Evolutionary conservation across 441 rosid genomes (phyloP), one percentile per base, ranked within the genome.

Genomic region (Gossypium davidsonii): DNA sequence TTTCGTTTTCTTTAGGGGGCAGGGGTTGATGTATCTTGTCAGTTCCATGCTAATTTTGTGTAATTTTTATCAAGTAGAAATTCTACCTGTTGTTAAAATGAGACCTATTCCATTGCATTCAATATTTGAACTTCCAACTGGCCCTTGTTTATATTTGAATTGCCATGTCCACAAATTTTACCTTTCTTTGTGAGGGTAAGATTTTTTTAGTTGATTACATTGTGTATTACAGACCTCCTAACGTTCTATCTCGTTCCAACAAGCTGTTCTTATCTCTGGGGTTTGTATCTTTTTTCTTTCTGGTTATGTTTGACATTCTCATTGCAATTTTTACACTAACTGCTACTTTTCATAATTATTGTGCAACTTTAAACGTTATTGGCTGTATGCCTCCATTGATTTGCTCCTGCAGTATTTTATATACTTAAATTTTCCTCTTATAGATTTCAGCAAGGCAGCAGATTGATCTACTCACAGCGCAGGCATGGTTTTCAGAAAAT

Each of bases 401-500:
- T 67, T 49, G 44, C n/a, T 14, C 58, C 12, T 25, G 58, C 8
- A 26, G 59, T 51, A 28, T 48, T 25, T 23, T 17, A 26, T 18
- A 26, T 37, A 51, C 31, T 23, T 56, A 25, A 23, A 42, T 12
- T 28, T 56, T 72, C 70, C 34, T 78, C 12, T 12, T 6, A 65
- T 81, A 96, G 98, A 74, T 90, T 20, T 80, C 74, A 74, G 94
- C 97, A 39, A 90, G 86, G 84, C 89, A 86, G 71, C 88, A 84
- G 77, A 90, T 93, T 37, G 96, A 89, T 73, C 62, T 87, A 73
- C 93, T 89, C 64, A 91, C 97, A 78, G 91, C 94, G 70, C 89
- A 88, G 81, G 92, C 97, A 70, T 96, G 99, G 98, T 84, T 87
- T 81, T 83, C 91, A 12, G 89, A 89, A 79, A 85, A 88, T 79